Evolutionary conservation across 208 protist genomes (phyloP).

Genomic region (Wallacemonas sp.): DNA sequence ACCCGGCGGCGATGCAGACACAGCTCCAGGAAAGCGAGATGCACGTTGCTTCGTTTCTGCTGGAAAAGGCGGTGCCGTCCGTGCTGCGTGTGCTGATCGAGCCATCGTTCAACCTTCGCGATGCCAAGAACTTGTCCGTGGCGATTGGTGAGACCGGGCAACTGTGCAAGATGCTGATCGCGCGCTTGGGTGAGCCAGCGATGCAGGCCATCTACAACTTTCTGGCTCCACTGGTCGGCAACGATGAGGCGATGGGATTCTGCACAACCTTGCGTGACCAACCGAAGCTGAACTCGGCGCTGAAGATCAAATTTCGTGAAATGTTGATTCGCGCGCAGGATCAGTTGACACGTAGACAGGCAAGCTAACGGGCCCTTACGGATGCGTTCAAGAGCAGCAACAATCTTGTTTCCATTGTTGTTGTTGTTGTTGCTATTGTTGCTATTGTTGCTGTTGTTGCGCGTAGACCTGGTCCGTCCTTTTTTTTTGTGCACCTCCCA

Average conservation of each 20-base stretch:
- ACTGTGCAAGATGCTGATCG: conserved; percentile 33
- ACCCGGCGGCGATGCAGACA: not conserved
- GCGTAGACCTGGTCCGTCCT: too few species aligned
- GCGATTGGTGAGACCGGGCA: conserved; percentile 56
- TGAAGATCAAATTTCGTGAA: conserved; percentile 59
- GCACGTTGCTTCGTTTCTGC: conserved; percentile 16
- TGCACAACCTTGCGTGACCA: conserved; percentile 52
- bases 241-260: conserved; percentile 44
- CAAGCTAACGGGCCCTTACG: too few species aligned
- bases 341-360: not conserved
- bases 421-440: too few species aligned
- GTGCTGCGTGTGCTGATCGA: conserved; percentile 22
- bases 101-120: conserved; percentile 56
- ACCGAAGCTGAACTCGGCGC: conserved; percentile 43
- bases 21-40: not conserved
- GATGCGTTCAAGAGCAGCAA: too few species aligned
- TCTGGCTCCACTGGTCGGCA: conserved; percentile 23
- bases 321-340: conserved; percentile 42
- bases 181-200: conserved; percentile 36
- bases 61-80: conserved; percentile 24
- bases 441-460: too few species aligned
- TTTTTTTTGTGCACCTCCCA: too few species aligned
- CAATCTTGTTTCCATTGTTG: too few species aligned
- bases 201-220: conserved; percentile 56
- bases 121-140: conserved; percentile 66